Percentiles rank a stretch among this genome's conserved stretches.
These are phyloP conservation scores for Calcarisporium arbuscula DNA, from an alignment of 2,329 filamentous ascomycete species.

Conservation along the genomic window DNA sequence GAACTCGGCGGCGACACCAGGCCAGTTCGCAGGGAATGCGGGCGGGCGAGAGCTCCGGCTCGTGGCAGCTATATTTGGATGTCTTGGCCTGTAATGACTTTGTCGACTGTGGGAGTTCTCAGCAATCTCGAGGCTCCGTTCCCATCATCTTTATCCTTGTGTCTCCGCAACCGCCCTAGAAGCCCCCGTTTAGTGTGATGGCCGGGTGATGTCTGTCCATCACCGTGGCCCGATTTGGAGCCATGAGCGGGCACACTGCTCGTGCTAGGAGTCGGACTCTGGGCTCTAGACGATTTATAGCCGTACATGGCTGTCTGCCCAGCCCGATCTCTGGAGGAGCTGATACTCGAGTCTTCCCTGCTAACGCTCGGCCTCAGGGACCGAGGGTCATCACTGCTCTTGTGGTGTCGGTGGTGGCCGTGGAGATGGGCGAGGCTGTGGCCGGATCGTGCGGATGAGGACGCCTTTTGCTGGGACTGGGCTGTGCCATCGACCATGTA, in stretches of 20 bases:
- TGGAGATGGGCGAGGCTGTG: constrained; percentile 59
- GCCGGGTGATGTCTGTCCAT: constrained; percentile 54
- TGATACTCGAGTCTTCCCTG: constrained; percentile 57
- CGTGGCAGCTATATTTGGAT: constrained; percentile 40
- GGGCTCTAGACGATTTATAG: constrained; percentile 54
- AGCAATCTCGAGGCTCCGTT: constrained; percentile 28
- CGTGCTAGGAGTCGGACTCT: constrained; percentile 76
- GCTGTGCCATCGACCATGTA: constrained; percentile 44
- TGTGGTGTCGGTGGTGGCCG: constrained; percentile 62
- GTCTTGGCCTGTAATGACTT: constrained; percentile 46
- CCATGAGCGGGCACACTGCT: constrained; percentile 48
- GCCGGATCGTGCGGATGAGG: constrained; percentile 54
- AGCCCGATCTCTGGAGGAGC: constrained; percentile 47
- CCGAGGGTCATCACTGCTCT: constrained; percentile 60
- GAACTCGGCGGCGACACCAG: constrained; percentile 20
- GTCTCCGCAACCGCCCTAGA: constrained; percentile 42
- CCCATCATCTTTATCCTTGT: constrained; percentile 50
- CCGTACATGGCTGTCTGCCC: constrained; percentile 39
- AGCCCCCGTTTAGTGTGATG: constrained; percentile 46
- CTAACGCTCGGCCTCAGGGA: constrained; percentile 66
- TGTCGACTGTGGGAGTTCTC: constrained; percentile 45
- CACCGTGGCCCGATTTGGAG: constrained; percentile 40
- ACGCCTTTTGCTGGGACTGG: constrained; percentile 51
- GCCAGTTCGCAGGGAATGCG: constrained; percentile 24
- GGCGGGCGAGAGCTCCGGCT: constrained; percentile 31